These are phyloP conservation scores for Neonectria coccinea DNA, from an alignment of 2,329 filamentous ascomycete genomes.

Conservation along the genomic window DNA sequence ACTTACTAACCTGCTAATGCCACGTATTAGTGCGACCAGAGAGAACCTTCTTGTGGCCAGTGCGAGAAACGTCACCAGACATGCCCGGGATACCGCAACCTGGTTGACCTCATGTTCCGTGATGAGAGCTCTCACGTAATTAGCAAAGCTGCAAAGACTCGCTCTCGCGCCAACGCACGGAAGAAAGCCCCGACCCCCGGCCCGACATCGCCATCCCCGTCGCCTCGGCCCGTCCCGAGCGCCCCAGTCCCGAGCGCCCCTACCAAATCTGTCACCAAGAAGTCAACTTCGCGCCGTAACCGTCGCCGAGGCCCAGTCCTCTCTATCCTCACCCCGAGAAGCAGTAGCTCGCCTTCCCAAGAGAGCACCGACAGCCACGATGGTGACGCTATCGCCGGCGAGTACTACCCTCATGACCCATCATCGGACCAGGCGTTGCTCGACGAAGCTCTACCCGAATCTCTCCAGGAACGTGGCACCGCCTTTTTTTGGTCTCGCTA, in stretches of 20 bases:
- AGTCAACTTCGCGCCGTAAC: slow-evolving; percentile 20
- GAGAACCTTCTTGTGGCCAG: slow-evolving; percentile 64
- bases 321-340: slow-evolving; percentile 40
- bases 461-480: slow-evolving; percentile 57
- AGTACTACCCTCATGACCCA: slow-evolving; percentile 29
- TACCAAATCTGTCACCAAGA: slow-evolving; percentile 26
- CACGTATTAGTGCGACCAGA: slow-evolving; percentile 63
- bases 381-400: slow-evolving; percentile 19
- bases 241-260: slow-evolving; percentile 11
- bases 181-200: slow-evolving; percentile 40
- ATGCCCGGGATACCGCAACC: slow-evolving; percentile 68
- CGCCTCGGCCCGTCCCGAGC: slow-evolving; percentile 26
- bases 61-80: slow-evolving; percentile 63
- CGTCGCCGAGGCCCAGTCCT: slow-evolving; percentile 39
- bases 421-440: slow-evolving; percentile 34
- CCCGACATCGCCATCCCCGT: slow-evolving; percentile 34
- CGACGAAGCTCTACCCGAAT: slow-evolving; percentile 29
- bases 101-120: slow-evolving; percentile 68
- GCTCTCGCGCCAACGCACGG: slow-evolving; percentile 39
- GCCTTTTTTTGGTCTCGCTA: slow-evolving; percentile 65
- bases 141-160: slow-evolving; percentile 59
- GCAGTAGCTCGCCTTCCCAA: slow-evolving; percentile 41
- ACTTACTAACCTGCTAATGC: slow-evolving; percentile 25
- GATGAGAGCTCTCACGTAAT: slow-evolving; percentile 68
- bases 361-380: slow-evolving; percentile 36